A percentile compares a stretch with the other conserved stretches of the same genome.
Evolutionary conservation across 2,329 filamentous ascomycete species (phyloP).

Genomic region (Colletotrichum sp.): DNA sequence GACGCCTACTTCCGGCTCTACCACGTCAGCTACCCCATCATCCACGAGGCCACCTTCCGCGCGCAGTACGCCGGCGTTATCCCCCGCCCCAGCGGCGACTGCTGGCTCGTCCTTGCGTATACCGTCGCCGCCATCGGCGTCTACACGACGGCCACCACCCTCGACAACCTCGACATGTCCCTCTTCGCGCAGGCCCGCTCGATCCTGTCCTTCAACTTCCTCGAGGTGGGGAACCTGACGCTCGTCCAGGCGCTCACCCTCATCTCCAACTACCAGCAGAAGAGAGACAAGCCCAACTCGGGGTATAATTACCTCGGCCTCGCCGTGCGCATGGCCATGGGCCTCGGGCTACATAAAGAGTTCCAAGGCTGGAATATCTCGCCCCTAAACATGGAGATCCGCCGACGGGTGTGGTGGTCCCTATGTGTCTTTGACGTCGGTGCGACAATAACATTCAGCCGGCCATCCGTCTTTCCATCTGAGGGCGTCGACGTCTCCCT

Average conservation of each 20-base stretch:
- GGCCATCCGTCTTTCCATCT: conserved; percentile 30
- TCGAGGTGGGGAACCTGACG: conserved; percentile 30
- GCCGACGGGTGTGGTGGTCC: conserved; percentile 41
- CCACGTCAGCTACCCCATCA: conserved; percentile 13
- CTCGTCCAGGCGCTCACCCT: conserved; percentile 35
- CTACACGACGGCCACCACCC: not conserved
- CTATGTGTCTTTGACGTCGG: conserved; percentile 49
- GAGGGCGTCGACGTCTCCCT: conserved; percentile 30
- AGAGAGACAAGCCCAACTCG: conserved; percentile 54
- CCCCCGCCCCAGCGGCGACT: conserved; percentile 31
- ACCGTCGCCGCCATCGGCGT: conserved; percentile 5
- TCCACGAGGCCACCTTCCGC: conserved; percentile 9
- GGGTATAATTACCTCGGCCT: conserved; percentile 55
- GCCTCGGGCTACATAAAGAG: conserved; percentile 52
- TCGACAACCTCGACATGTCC: not conserved
- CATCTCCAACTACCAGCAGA: conserved; percentile 42
- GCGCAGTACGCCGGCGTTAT: conserved; percentile 29
- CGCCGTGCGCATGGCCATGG: conserved; percentile 53
- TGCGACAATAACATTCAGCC: conserved; percentile 42
- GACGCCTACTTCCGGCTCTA: conserved; percentile 23
- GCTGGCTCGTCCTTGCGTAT: conserved; percentile 34
- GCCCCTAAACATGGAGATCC: conserved; percentile 35
- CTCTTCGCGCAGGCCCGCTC: conserved; percentile 1
- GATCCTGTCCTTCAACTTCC: conserved; percentile 14
- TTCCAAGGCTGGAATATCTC: conserved; percentile 36